Percentiles rank a stretch among this genome's conserved stretches.
Conservation (phyloP, 805 yeast genomes). For the Limtongia smithiae region DNA sequence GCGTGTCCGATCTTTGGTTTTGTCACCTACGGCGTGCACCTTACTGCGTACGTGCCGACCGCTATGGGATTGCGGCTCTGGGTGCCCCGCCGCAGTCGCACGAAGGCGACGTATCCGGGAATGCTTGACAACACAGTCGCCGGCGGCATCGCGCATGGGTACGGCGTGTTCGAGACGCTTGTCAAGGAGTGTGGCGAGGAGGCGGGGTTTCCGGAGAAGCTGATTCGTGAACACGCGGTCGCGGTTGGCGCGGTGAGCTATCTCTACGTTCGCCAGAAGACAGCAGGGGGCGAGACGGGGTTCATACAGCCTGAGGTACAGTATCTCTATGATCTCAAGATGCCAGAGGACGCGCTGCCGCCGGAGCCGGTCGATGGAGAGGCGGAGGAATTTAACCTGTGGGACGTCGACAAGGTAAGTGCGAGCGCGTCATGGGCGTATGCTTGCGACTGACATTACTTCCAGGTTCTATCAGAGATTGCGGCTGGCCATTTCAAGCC, state of each 20-base stretch:
- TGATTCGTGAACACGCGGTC: constrained; percentile 46
- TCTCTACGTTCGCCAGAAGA: constrained; percentile 33
- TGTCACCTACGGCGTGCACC: constrained; percentile 84
- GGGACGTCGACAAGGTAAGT: constrained; percentile 51
- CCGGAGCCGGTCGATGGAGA: constrained; percentile 72
- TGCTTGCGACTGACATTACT: background rate
- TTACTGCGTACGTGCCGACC: constrained; percentile 71
- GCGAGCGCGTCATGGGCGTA: no score
- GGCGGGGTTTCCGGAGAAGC: constrained; percentile 64
- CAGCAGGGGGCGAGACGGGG: constrained; percentile 46
- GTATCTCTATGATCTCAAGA: constrained; percentile 56
- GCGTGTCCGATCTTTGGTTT: constrained; percentile 79
- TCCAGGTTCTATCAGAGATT: constrained; percentile 46
- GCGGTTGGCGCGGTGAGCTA: constrained; percentile 70
- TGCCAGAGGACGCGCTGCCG: constrained; percentile 43
- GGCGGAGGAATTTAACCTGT: constrained; percentile 65
- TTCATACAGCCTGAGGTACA: constrained; percentile 88
- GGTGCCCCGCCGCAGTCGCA: constrained; percentile 77
- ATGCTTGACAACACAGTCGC: constrained; percentile 92
- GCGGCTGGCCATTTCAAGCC: constrained; percentile 72
- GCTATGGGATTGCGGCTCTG: constrained; percentile 49
- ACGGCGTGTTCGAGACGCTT: constrained; percentile 69
- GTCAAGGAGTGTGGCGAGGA: constrained; percentile 87
- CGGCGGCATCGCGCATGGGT: constrained; percentile 87
- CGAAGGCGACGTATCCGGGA: constrained; percentile 85